These are phyloP conservation scores for Rostrohypoxylon terebratum DNA, from an alignment of 495 filamentous ascomycete genomes.

Conservation along the genomic window DNA sequence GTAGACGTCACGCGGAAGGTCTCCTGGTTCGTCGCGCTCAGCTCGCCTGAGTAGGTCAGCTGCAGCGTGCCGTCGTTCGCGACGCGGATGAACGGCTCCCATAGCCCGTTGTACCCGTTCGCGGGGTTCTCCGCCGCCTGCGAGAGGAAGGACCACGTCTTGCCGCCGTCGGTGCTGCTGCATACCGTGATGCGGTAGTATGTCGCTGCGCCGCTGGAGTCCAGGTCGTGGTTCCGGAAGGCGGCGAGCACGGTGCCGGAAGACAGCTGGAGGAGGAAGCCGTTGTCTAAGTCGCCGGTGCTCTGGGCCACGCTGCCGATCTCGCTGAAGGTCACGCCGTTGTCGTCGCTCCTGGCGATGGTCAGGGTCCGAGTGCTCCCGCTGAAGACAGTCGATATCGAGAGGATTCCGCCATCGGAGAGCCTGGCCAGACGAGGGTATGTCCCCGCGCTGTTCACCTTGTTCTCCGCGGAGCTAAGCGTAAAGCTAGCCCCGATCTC, in stretches of 20 bases:
- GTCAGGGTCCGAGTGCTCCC: slow-evolving; percentile 50
- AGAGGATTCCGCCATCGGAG: slow-evolving; percentile 59
- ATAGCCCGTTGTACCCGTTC: slow-evolving; percentile 62
- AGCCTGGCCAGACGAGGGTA: slow-evolving; percentile 63
- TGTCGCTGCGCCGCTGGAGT: slow-evolving; percentile 51
- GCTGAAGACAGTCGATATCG: slow-evolving; percentile 52
- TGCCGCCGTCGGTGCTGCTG: slow-evolving; percentile 63
- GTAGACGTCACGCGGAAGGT: slow-evolving; percentile 65
- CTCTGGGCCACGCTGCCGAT: slow-evolving; percentile 44
- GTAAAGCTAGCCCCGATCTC: slow-evolving; percentile 36
- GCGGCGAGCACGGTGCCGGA: slow-evolving; percentile 63
- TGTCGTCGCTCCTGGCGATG: slow-evolving; percentile 55
- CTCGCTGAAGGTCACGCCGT: slow-evolving; percentile 54
- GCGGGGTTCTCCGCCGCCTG: slow-evolving; percentile 56
- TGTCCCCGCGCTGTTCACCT: slow-evolving; percentile 49
- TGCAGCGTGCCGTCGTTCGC: slow-evolving; percentile 63
- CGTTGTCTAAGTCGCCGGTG: slow-evolving; percentile 68
- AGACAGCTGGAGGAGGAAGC: slow-evolving; percentile 65
- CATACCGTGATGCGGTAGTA: slow-evolving; percentile 71
- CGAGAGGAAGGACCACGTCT: slow-evolving; percentile 62
- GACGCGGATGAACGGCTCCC: slow-evolving; percentile 71
- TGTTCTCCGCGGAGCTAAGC: slow-evolving; percentile 24
- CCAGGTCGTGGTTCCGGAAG: slow-evolving; percentile 70
- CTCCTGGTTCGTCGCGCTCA: slow-evolving; percentile 66
- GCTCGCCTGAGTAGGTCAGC: slow-evolving; percentile 69